Conservation (phyloP, 768 basidiomycete species). For the Fomitopsis pulvina region DNA sequence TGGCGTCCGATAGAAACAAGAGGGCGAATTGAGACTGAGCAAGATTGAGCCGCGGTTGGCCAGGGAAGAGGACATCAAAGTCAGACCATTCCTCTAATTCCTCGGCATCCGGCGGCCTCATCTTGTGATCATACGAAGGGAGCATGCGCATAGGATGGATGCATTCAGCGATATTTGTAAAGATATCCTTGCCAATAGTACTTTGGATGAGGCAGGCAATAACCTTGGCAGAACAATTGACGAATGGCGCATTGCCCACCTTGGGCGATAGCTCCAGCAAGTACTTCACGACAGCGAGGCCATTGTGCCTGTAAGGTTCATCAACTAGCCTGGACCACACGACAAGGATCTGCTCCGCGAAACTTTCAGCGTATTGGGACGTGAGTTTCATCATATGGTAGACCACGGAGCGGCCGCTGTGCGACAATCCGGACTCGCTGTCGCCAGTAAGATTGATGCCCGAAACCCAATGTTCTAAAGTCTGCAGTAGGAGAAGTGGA, state of each 20-base stretch:
- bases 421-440: slow-evolving; percentile 44
- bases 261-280: slow-evolving; percentile 84
- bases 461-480: slow-evolving; percentile 79
- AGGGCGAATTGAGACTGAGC: slow-evolving; percentile 87
- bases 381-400: slow-evolving; percentile 84
- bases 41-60: slow-evolving; percentile 61
- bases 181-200: slow-evolving; percentile 60
- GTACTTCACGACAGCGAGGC: slow-evolving; percentile 75
- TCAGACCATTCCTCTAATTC: slow-evolving; percentile 78
- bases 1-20: slow-evolving; percentile 74
- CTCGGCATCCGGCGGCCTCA: slow-evolving; percentile 50
- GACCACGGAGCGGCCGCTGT: slow-evolving; percentile 57
- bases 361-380: slow-evolving; percentile 60
- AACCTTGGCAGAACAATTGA: slow-evolving; percentile 73
- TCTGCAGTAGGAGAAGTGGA: slow-evolving; percentile 61
- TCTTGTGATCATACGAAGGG: slow-evolving; percentile 66
- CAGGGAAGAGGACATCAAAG: slow-evolving; percentile 68
- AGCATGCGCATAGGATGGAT: slow-evolving; percentile 85
- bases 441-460: slow-evolving; percentile 66
- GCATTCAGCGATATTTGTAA: slow-evolving; percentile 78
- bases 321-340: slow-evolving; percentile 80
- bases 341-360: slow-evolving; percentile 73
- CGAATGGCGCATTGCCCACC: slow-evolving; percentile 71
- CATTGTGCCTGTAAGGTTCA: slow-evolving; percentile 61
- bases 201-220: slow-evolving; percentile 82